A percentile compares a stretch with the other conserved stretches of the same genome.
Evolutionary conservation across 140 eudicot genomes (phyloP).

Genomic region (Oenanthe javanica): DNA sequence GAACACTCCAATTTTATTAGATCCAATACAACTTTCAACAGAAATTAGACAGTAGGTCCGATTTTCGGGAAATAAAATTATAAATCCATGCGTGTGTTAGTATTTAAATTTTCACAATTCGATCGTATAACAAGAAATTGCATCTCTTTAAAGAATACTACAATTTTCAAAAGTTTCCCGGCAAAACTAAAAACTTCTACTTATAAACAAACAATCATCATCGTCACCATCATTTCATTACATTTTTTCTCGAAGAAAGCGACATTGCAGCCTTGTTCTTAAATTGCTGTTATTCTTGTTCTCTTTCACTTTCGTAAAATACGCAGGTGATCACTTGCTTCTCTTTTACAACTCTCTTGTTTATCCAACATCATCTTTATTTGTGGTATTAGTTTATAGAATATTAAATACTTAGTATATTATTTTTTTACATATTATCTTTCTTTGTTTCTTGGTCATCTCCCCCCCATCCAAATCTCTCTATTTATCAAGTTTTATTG

Average conservation of each 20-base stretch:
- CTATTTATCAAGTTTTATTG: background rate
- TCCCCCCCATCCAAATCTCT: background rate
- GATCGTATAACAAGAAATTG: background rate
- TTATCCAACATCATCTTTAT: background rate
- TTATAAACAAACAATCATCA: background rate
- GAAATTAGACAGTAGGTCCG: too few species aligned
- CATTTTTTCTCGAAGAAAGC: background rate
- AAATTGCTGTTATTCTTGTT: background rate
- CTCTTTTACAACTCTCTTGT: slow-evolving; percentile 1
- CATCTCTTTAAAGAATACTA: background rate
- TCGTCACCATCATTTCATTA: background rate
- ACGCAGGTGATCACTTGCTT: background rate
- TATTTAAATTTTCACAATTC: too few species aligned
- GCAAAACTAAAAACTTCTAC: background rate
- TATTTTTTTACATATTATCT: background rate
- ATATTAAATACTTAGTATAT: background rate
- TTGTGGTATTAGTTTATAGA: background rate
- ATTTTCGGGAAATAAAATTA: too few species aligned
- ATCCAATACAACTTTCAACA: too few species aligned
- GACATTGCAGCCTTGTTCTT: too few species aligned
- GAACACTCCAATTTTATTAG: too few species aligned
- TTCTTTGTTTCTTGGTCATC: background rate
- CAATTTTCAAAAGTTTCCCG: background rate
- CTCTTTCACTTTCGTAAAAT: background rate
- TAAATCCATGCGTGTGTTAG: too few species aligned